These are phyloP conservation scores for Keithomyces neogunnii DNA, from an alignment of 2,329 filamentous ascomycete genomes.

Conservation along the genomic window DNA sequence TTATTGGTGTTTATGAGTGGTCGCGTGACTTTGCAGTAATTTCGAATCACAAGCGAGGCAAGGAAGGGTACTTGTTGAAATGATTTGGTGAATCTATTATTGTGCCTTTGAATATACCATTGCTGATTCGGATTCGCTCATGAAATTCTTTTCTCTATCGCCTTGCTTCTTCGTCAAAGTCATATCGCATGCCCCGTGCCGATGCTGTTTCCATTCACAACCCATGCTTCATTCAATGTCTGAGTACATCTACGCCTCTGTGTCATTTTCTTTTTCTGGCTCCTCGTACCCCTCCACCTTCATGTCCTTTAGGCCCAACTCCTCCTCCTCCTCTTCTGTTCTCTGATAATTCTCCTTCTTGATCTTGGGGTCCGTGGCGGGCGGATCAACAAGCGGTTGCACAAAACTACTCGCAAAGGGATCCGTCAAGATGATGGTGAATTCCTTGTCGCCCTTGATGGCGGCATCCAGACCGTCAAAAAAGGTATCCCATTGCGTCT, in stretches of 20 bases:
- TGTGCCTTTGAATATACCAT: neutral
- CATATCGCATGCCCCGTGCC: neutral
- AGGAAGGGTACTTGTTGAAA: too few species aligned
- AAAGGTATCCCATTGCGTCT: conserved; percentile 69
- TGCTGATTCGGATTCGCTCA: neutral
- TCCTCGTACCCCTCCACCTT: conserved; percentile 77
- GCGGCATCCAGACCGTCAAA: conserved; percentile 69
- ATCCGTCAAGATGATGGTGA: conserved; percentile 77
- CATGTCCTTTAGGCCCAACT: conserved; percentile 86
- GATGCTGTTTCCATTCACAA: neutral
- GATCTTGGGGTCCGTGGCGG: conserved; percentile 66
- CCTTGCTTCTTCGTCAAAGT: neutral
- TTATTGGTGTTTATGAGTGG: neutral
- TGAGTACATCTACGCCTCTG: conserved; percentile 9
- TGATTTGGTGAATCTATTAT: too few species aligned
- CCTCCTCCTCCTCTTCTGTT: conserved; percentile 88
- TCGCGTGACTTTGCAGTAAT: neutral
- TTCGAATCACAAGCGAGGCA: neutral
- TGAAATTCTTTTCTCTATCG: neutral
- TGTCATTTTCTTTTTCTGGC: conserved; percentile 18
- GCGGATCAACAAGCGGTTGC: conserved; percentile 75
- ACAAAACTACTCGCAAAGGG: conserved; percentile 90
- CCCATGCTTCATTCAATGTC: neutral
- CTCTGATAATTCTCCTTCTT: conserved; percentile 74
- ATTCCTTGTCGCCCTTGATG: conserved; percentile 71